Evolutionary conservation across 441 rosid genomes (phyloP).

Genomic region (Lepidium campestre): DNA sequence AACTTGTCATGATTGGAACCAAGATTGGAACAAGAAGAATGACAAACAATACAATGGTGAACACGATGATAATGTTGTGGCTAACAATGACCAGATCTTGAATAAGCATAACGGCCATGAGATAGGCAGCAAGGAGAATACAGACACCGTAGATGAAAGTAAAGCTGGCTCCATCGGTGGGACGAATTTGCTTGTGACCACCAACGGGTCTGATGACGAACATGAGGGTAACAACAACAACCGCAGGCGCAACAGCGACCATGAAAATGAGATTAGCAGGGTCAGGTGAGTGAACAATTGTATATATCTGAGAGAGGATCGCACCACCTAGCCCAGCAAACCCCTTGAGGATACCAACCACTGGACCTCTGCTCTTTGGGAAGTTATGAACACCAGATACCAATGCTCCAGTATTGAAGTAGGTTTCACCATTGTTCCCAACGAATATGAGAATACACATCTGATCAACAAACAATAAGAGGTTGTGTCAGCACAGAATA

Average conservation of each 20-base stretch:
- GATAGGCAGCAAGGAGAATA: conserved; percentile 71
- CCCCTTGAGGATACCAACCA: conserved; percentile 94
- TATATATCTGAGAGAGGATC: conserved; percentile 79
- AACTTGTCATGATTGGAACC: conserved; percentile 56
- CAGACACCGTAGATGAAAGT: conserved; percentile 71
- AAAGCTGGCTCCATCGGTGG: conserved; percentile 61
- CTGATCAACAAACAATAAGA: conserved; percentile 27
- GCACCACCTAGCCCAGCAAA: conserved; percentile 99
- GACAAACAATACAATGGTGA: conserved; percentile 53
- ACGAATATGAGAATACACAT: conserved; percentile 84
- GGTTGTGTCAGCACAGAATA: neutral
- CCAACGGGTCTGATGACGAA: conserved; percentile 85
- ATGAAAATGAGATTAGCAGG: conserved; percentile 81
- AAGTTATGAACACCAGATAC: conserved; percentile 96
- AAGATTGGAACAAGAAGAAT: conserved; percentile 62
- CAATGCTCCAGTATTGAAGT: conserved; percentile 84
- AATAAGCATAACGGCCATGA: conserved; percentile 84
- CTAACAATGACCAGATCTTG: conserved; percentile 65
- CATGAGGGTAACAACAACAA: conserved; percentile 70
- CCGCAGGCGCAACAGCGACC: conserved; percentile 92
- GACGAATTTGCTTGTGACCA: conserved; percentile 77
- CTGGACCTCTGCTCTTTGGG: conserved; percentile 93
- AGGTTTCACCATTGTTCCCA: conserved; percentile 93
- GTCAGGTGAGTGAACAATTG: conserved; percentile 64
- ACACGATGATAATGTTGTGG: conserved; percentile 34